Conservation (phyloP, 306 rosid species). For the Styphnolobium japonicum region DNA sequence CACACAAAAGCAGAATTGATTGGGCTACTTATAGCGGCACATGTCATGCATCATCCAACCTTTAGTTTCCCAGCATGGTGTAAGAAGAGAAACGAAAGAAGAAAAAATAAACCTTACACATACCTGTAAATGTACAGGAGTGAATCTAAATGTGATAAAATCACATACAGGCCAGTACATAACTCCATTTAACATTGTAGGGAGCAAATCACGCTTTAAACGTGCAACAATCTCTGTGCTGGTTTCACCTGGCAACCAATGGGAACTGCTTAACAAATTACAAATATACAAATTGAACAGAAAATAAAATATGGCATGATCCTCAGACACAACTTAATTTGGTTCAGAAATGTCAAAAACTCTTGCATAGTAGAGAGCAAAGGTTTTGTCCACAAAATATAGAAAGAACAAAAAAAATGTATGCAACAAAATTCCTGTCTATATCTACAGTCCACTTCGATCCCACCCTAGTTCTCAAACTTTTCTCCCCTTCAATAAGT, state of each 20-base stretch:
- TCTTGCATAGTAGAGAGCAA: background rate
- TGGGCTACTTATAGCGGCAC: background rate
- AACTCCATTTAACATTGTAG: conserved; percentile 66
- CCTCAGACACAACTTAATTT: background rate
- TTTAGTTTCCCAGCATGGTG: background rate
- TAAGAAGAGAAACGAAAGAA: background rate
- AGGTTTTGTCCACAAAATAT: background rate
- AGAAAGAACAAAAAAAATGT: background rate
- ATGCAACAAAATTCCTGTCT: background rate
- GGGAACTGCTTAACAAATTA: conserved; percentile 7
- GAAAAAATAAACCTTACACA: background rate
- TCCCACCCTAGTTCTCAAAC: background rate
- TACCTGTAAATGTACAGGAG: conserved; percentile 95
- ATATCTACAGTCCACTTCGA: background rate
- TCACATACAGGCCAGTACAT: conserved; percentile 42
- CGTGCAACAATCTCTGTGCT: conserved; percentile 61
- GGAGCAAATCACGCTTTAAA: conserved; percentile 73
- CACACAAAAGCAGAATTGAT: background rate
- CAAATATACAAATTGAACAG: background rate
- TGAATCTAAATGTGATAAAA: conserved; percentile 43
- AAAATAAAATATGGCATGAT: background rate
- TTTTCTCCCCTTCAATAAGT: background rate
- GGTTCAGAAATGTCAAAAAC: background rate
- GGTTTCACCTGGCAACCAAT: conserved; percentile 70
- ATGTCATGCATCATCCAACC: conserved; percentile 8